phyloP scores from a whole-genome alignment of 2,329 filamentous ascomycete genomes.

The Penicillium sp. region DNA sequence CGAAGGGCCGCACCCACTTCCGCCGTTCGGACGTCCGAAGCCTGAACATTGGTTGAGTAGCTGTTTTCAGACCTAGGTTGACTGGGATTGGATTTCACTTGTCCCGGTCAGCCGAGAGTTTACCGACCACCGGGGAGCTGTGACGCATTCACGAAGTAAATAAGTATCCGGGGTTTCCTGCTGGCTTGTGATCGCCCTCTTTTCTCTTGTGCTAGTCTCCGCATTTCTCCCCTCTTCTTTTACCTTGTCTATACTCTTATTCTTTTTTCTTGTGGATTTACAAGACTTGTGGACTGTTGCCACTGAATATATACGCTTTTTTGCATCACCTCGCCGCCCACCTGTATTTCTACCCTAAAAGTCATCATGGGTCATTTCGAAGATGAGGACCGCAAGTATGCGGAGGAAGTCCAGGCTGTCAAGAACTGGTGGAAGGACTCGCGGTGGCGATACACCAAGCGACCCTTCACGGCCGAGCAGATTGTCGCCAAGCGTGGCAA shows the following conservation, averaged over 20 bases:
- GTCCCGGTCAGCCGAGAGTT: slow-evolving; percentile 40
- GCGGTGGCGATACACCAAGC: slow-evolving; percentile 87
- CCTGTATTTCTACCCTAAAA: slow-evolving; percentile 17
- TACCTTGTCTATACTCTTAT: slow-evolving; percentile 9
- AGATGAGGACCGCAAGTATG: slow-evolving; percentile 69
- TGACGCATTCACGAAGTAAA: slow-evolving; percentile 28
- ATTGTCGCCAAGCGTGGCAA: slow-evolving; percentile 94
- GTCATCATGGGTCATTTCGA: slow-evolving; percentile 47
- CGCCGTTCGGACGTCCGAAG: slow-evolving; percentile 27
- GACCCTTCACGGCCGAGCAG: slow-evolving; percentile 91
- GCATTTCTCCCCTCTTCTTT: slow-evolving; percentile 3
- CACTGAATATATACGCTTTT: slow-evolving; percentile 9
- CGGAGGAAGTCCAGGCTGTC: slow-evolving; percentile 77
- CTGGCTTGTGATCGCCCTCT: slow-evolving; percentile 29
- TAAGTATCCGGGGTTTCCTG: slow-evolving; percentile 29
- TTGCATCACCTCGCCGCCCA: background rate
- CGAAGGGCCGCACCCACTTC: slow-evolving; percentile 31
- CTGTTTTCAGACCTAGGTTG: slow-evolving; percentile 20
- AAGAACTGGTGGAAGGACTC: slow-evolving; percentile 93
- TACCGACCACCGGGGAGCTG: slow-evolving; percentile 30
- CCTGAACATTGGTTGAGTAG: slow-evolving; percentile 20
- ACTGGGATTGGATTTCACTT: slow-evolving; percentile 17
- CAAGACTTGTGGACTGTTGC: slow-evolving; percentile 9
- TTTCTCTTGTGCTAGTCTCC: slow-evolving; percentile 10
- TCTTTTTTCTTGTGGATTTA: slow-evolving; percentile 3